These are phyloP conservation scores for Ceriops decandra DNA, from an alignment of 345 rosid genomes.

Conservation along the genomic window DNA sequence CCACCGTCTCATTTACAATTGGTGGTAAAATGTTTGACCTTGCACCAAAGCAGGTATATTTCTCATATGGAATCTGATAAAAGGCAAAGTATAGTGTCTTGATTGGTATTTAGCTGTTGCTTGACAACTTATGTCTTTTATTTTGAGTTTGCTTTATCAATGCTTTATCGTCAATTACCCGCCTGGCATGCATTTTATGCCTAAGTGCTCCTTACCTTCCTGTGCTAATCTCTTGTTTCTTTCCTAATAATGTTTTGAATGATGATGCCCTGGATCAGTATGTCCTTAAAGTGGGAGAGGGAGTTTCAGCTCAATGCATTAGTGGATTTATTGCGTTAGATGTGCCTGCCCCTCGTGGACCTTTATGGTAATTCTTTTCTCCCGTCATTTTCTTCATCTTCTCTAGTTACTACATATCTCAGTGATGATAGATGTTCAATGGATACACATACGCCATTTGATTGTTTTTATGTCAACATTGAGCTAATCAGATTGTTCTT, in stretches of 20 bases:
- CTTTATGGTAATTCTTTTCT: constrained; percentile 25
- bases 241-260: neutral
- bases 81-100: neutral
- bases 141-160: neutral
- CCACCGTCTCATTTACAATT: constrained; percentile 24
- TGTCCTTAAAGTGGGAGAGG: constrained; percentile 32
- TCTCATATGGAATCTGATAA: neutral
- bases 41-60: constrained; percentile 24
- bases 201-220: neutral
- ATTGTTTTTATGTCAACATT: too few relatives aligned
- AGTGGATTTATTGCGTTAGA: constrained; percentile 32
- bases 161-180: too few relatives aligned
- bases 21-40: constrained; percentile 31
- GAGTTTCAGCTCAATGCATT: constrained; percentile 30
- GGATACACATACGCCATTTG: too few relatives aligned
- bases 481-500: too few relatives aligned
- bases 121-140: neutral
- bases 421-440: neutral
- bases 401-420: neutral
- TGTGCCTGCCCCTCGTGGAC: constrained; percentile 30
- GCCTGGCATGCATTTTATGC: neutral
- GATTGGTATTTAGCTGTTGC: neutral
- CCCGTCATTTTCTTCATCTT: constrained; percentile 5
- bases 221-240: neutral
- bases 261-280: constrained; percentile 20